Base-by-base conservation (phyloP, 805 yeast species). In the Ogataea thermomethanolica region DNA sequence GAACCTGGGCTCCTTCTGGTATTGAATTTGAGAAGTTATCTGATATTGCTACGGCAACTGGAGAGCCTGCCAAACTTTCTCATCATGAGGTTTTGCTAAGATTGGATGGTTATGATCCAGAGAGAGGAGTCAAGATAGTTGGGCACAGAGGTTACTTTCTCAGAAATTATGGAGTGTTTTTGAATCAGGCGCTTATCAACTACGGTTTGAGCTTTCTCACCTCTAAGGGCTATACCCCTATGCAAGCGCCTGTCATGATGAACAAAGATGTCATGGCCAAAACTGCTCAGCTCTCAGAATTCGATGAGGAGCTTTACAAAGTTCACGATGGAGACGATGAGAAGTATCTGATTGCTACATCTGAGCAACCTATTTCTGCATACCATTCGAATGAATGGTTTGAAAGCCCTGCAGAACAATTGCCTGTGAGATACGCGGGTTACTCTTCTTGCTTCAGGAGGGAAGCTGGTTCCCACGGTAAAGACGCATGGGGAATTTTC, bases 401-500 rank as follows among this genome's bases (percentile, higher is more conserved):
- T 57, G 98, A 93, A 71, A 82, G 85, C 56, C 99, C 99, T 44
- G 81, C 82, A 47, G 97, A 90, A 69, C 99, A 93, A 73, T 77
- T 93, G 55, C 99, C 99, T 46, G 78, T 88, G 50, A 85, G 95
- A 69, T 93, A 93, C 61, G 99, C 96, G 35, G 99, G 99, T 58
- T 93, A 84, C 74, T 89, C 97, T 26, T 85, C 97, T 33, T 93
- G 99, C 80, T 93, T 93, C 82, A 83, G 99, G 70, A 86, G 99
- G 73, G 99, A 93, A 73, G 99, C 99, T 44, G 99, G 99, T 54
- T 83, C 96, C 51, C 98, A 91, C 60, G 99, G 99, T 66, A 91
- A 91, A 67, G 99, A 93, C 61, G 99, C 99, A 35, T 93, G 99
- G 99, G 99, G 99, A 70, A 89, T 93, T 52, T 93, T 93, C 81